Conservation (phyloP, 495 filamentous ascomycete species). For the Astrothelium macrocarpum region DNA sequence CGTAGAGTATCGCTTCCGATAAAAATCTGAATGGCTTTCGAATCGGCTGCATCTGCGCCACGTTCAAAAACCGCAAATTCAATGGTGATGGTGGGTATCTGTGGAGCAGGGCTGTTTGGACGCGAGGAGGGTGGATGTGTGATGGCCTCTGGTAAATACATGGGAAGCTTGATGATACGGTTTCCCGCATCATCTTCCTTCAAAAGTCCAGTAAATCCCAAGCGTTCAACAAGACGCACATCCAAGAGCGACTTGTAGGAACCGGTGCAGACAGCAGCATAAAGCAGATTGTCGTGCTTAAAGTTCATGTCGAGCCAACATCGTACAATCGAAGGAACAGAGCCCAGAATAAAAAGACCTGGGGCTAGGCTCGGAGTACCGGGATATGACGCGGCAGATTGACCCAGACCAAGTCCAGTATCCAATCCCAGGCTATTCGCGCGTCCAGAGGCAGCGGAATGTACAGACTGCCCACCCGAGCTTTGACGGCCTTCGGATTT, state of each 20-base stretch:
- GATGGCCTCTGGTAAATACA: conserved; percentile 86
- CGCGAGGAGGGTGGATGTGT: conserved; percentile 65
- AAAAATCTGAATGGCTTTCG: conserved; percentile 22
- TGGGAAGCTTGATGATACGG: conserved; percentile 60
- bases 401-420: conserved; percentile 54
- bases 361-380: conserved; percentile 65
- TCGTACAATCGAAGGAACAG: conserved; percentile 85
- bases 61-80: conserved; percentile 62
- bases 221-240: conserved; percentile 56
- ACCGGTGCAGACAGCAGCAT: conserved; percentile 85
- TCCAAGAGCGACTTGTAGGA: conserved; percentile 78
- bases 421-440: conserved; percentile 78
- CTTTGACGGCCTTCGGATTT: conserved; percentile 96
- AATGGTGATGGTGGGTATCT: conserved; percentile 68
- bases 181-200: conserved; percentile 50
- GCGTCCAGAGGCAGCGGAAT: conserved; percentile 56
- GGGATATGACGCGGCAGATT: conserved; percentile 54
- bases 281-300: conserved; percentile 75
- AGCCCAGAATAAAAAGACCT: conserved; percentile 69
- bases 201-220: conserved; percentile 56
- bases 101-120: conserved; percentile 61
- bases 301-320: conserved; percentile 88
- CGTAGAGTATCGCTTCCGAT: conserved; percentile 65
- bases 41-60: conserved; percentile 37
- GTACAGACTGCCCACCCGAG: conserved; percentile 70